Conservation (phyloP, 2,329 filamentous ascomycete species). For the Botryotinia convoluta region DNA sequence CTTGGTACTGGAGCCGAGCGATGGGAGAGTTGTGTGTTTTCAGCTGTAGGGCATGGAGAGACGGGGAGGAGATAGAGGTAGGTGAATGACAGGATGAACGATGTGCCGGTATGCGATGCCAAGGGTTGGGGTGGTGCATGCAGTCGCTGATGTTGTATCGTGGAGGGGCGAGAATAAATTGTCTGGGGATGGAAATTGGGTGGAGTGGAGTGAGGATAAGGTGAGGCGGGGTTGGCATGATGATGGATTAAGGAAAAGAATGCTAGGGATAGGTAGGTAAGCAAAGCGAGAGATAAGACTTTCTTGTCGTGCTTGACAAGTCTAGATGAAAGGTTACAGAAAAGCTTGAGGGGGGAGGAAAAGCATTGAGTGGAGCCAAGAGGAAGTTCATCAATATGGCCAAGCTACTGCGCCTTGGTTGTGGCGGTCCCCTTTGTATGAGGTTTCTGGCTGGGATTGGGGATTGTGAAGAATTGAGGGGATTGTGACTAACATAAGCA, state of each 20-base stretch:
- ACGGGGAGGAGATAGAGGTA: not conserved
- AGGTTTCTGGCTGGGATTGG: not conserved
- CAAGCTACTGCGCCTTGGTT: constrained; percentile 17
- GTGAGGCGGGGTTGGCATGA: not conserved
- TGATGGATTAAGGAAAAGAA: not conserved
- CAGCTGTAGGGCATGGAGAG: not conserved
- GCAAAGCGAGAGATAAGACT: constrained; percentile 16
- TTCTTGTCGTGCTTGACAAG: not conserved
- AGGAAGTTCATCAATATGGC: constrained; percentile 3
- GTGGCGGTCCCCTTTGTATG: constrained; percentile 3
- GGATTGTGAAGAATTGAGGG: not conserved
- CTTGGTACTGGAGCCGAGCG: constrained; percentile 2
- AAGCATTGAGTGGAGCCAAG: constrained; percentile 16
- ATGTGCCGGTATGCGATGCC: constrained; percentile 2
- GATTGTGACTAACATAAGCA: constrained; percentile 4
- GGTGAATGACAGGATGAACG: not conserved
- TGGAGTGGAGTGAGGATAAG: not conserved
- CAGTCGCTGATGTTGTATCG: constrained; percentile 1
- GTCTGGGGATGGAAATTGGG: not conserved
- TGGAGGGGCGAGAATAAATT: not conserved
- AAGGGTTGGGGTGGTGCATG: constrained; percentile 1
- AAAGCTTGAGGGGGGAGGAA: constrained; percentile 8
- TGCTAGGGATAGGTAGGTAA: not conserved
- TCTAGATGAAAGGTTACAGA: not conserved
- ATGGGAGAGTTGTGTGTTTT: not conserved